Base-by-base conservation (phyloP, 2,329 filamentous ascomycete species). In the Nannizziopsis barbatae region DNA sequence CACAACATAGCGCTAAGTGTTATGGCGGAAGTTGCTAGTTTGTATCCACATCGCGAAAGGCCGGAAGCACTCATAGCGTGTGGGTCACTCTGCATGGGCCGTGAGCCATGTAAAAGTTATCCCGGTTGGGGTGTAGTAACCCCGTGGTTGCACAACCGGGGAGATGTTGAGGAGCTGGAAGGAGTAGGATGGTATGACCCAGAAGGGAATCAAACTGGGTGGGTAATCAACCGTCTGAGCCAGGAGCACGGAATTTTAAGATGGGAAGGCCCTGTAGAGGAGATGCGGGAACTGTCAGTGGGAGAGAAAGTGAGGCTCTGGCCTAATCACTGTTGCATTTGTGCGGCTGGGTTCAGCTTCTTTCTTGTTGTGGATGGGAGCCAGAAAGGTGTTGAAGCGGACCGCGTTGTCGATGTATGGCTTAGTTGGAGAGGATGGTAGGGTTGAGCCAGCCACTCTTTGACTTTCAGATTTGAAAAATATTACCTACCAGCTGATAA, bases 291-390 rank as follows among this genome's bases (percentile, higher is more conserved):
- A 45, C 59, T 85, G 50, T 55, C 64, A 3, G 69, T 84, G 30
- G 84, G 84, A 0, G 75, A 86, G 60, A 80, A 79, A 59, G 63
- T 89, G 30, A 71, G 79, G 47, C 68, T 90, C 15, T 88, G 82
- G 81, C 84, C 84, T 1, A 89, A 89, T 57, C 85, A 89, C 65
- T 80, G 83, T 35, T 89, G 85, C 60, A 83, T 89, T 58, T 76
- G 83, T 1, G 79, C 81, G 0, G 80, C 79, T 0, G 76, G 77
- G n/a, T 84, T 81, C 65, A 77, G 75, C 4, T 84, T 78, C 72
- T 88, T 86, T 64, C 66, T 86, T 11, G 69, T 89, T 27, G 77
- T 88, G 2, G 84, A 89, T 63, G 77, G 76, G 33, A 69, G 73
- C 20, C 56, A 43, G 6, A 38, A 50, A 27, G 52, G 52, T 17